These are phyloP conservation scores for Fusarium virguliforme DNA, from an alignment of 2,329 filamentous ascomycete species.

Conservation along the genomic window DNA sequence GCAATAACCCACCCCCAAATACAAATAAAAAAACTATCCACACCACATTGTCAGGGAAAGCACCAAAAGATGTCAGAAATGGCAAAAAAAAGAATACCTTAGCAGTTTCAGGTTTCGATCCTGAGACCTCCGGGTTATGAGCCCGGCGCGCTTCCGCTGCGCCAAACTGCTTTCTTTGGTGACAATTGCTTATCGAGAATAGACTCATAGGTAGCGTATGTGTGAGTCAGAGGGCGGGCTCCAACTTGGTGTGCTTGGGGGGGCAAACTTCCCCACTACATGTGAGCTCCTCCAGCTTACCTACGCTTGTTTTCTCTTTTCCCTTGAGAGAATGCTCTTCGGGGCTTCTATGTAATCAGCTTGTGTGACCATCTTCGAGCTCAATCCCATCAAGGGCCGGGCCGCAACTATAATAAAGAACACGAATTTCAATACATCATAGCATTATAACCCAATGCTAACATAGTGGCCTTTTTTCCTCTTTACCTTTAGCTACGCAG, in stretches of 20 bases:
- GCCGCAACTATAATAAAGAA: too few relatives aligned
- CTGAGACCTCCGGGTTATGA: constrained; percentile 45
- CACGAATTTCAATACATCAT: too few relatives aligned
- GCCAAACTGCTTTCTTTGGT: constrained; percentile 43
- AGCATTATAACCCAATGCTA: too few relatives aligned
- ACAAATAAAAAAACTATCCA: neutral
- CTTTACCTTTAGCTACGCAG: too few relatives aligned
- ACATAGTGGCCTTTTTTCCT: too few relatives aligned
- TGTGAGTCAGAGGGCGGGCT: neutral
- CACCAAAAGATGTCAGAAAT: neutral
- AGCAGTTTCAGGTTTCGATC: constrained; percentile 46
- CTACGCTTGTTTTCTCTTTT: neutral
- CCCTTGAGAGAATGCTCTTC: too few relatives aligned
- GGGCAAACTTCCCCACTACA: too few relatives aligned
- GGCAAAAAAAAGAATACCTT: neutral
- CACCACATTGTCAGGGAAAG: neutral
- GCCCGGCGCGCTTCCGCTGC: constrained; percentile 45
- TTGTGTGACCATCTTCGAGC: too few relatives aligned
- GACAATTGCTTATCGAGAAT: neutral
- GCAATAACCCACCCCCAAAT: neutral
- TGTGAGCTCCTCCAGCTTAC: neutral
- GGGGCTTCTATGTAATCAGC: too few relatives aligned
- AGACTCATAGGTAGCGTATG: neutral
- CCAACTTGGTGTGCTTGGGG: too few relatives aligned
- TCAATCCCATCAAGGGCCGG: too few relatives aligned